Evolutionary conservation across 768 basidiomycete genomes (phyloP).

Genomic region (Rhizopogon sp.): DNA sequence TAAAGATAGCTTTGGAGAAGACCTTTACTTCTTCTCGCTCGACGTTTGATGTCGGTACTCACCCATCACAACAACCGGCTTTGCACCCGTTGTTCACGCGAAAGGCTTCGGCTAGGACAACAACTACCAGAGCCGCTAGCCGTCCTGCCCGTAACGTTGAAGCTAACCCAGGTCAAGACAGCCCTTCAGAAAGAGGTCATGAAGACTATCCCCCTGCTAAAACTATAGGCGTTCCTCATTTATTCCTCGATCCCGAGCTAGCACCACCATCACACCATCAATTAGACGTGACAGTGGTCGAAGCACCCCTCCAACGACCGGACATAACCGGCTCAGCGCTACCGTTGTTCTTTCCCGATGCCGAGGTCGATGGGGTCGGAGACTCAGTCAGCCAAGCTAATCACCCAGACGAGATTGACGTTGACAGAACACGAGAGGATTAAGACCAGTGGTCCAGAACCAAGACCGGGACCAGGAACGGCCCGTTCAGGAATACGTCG

Average conservation of each 20-base stretch:
- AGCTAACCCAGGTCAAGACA: not conserved
- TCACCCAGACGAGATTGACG: not conserved
- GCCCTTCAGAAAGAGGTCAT: too few relatives aligned
- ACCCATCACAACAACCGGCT: conserved; percentile 14
- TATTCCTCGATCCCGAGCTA: conserved; percentile 5
- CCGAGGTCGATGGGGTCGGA: conserved; percentile 11
- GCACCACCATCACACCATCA: not conserved
- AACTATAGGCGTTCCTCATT: conserved; percentile 7
- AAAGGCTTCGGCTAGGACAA: conserved; percentile 6
- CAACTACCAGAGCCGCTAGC: conserved; percentile 1
- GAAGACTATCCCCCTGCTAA: too few relatives aligned
- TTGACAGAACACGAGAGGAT: too few relatives aligned
- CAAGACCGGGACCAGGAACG: too few relatives aligned
- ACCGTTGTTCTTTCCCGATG: conserved; percentile 22
- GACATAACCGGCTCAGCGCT: conserved; percentile 6
- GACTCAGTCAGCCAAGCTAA: not conserved
- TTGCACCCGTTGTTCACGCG: not conserved
- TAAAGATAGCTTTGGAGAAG: conserved; percentile 67
- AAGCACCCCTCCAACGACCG: conserved; percentile 5
- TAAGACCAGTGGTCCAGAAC: too few relatives aligned
- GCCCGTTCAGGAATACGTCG: not conserved
- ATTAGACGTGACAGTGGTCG: conserved; percentile 13
- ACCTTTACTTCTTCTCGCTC: conserved; percentile 67
- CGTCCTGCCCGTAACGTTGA: not conserved
- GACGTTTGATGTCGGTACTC: conserved; percentile 52